Evolutionary conservation across 306 rosid genomes (phyloP), one percentile per base, ranked within the genome.

Genomic region (Cyclanthera cordifolia): DNA sequence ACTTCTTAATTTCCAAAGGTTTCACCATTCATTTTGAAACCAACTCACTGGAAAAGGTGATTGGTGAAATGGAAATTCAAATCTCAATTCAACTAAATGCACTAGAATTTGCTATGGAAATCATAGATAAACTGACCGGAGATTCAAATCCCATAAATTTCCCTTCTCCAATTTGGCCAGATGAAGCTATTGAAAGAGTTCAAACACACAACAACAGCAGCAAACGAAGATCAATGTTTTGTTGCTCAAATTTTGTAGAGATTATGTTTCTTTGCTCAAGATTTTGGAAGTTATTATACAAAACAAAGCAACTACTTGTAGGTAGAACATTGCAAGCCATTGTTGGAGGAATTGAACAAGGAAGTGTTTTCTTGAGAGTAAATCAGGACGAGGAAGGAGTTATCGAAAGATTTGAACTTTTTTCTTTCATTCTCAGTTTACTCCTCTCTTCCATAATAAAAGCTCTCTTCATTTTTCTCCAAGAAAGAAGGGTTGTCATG

Each of bases 391-490:
- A 87, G 83, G 96, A 59, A 56, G 96, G 95, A 45, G 71, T 85
- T 11, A 79, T 84, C 12, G 96, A 92, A 72, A 74, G 90, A 69
- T 69, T 92, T 52, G 95, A 96, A 1, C 74, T 89, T 0, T 92
- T 92, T 68, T 95, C 98, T 43, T 92, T 92, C 69, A 92, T 96
- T 57, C 84, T 92, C 20, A 92, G 95, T 45, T 89, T 89, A 49
- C 93, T 92, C 41, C 83, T 89, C 3, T 92, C 96, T 71, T 92
- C 98, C 0, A 92, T 96, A 27, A 92, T 89, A 10, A 95, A 89
- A 79, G 90, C 96, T 39, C 92, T 92, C 54, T 96, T 96, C 19
- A 92, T 89, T 70, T 92, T 72, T 77, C 96, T 92, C 51, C 93
- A 89, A 79, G 98, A 92, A 66, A 72, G 96, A 46, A 71, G 83